phyloP scores from a whole-genome alignment of 108 stramenopile genomes.

The Pseudonitzschia multiseries region DNA sequence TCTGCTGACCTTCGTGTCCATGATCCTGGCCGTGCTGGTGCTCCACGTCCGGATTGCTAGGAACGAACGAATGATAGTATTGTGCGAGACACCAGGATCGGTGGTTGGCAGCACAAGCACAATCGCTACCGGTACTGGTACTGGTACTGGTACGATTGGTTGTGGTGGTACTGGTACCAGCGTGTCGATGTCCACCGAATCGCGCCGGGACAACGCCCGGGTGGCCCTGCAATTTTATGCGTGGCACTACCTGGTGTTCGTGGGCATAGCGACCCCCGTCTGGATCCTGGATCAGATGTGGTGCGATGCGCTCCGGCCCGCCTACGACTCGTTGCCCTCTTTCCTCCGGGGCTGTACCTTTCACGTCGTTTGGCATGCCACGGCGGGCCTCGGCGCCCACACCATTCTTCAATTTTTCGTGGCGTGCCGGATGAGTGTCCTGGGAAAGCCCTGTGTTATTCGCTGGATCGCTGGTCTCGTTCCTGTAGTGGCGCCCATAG shows the following conservation, averaged over 20 bases:
- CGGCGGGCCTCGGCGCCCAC: conserved; percentile 35
- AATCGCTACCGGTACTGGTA: neutral
- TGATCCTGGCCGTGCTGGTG: neutral
- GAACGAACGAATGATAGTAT: neutral
- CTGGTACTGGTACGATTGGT: too few species aligned
- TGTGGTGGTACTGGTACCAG: too few species aligned
- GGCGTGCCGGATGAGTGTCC: conserved; percentile 23
- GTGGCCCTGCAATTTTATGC: conserved; percentile 11
- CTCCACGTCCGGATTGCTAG: conserved; percentile 8
- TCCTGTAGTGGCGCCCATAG: conserved; percentile 15
- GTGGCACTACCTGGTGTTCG: conserved; percentile 10
- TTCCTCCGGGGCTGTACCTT: conserved; percentile 34
- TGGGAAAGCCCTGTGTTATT: conserved; percentile 22
- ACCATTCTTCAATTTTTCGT: conserved; percentile 24
- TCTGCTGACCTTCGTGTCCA: conserved; percentile 11
- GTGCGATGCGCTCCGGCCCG: conserved; percentile 15
- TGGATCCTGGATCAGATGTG: conserved; percentile 38
- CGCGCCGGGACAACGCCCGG: neutral
- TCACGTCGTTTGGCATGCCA: conserved; percentile 44
- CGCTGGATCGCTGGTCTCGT: conserved; percentile 21
- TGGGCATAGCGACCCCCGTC: conserved; percentile 25
- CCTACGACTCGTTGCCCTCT: conserved; percentile 15
- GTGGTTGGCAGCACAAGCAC: too few species aligned
- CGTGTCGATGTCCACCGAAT: neutral
- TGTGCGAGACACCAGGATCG: neutral